phyloP scores from a whole-genome alignment of 129 eudicot genomes.

The Pulicaria dysenterica region DNA sequence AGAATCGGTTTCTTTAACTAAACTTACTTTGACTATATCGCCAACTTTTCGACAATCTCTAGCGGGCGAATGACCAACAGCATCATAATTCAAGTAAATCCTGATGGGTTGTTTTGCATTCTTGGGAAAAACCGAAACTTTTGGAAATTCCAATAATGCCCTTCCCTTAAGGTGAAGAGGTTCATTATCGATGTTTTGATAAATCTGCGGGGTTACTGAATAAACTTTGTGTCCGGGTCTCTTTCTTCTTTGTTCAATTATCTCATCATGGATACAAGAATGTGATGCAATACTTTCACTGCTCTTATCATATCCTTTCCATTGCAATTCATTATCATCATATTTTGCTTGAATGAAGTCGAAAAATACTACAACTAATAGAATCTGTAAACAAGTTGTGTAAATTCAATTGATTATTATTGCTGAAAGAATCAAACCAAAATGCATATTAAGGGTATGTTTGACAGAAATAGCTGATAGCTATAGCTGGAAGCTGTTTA shows the following conservation, averaged over 20 bases:
- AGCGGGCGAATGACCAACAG: conserved; percentile 97
- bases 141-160: conserved; percentile 60
- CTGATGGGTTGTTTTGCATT: conserved; percentile 80
- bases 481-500: no score
- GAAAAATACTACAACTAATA: conserved; percentile 51
- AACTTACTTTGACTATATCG: conserved; percentile 78
- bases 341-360: conserved; percentile 47
- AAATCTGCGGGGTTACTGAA: conserved; percentile 86
- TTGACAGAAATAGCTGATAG: no score
- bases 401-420: conserved; percentile 21
- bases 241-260: conserved; percentile 75
- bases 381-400: conserved; percentile 51
- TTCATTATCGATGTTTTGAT: conserved; percentile 40
- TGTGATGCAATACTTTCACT: conserved; percentile 53
- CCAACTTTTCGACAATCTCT: conserved; percentile 88
- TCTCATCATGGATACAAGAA: conserved; percentile 98
- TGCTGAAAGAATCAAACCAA: neutral
- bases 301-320: conserved; percentile 41
- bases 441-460: no score
- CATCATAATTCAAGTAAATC: conserved; percentile 88
- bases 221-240: conserved; percentile 81
- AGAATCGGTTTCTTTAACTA: conserved; percentile 12
- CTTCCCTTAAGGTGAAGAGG: conserved; percentile 67
- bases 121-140: conserved; percentile 30
- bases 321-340: conserved; percentile 40